Conservation (phyloP, 192 early-diverging fungal species). For the Coemansia sp. region DNA sequence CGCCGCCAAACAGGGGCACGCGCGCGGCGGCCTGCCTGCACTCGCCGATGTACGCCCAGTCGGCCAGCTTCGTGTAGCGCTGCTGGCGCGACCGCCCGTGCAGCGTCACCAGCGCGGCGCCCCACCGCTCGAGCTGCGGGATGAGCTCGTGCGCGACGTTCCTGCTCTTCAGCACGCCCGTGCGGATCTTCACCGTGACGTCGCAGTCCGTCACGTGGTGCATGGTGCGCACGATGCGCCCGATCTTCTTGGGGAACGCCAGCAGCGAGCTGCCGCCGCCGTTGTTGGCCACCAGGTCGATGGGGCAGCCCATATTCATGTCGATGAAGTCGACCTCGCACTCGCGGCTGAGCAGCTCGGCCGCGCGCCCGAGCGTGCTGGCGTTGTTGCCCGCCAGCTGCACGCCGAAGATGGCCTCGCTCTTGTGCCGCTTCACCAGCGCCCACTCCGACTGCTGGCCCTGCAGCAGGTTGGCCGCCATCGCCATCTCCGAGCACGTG, state of each 20-base stretch:
- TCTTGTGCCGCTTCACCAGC: slow-evolving; percentile 77
- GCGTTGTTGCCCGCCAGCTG: slow-evolving; percentile 78
- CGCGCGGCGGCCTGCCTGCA: slow-evolving; percentile 49
- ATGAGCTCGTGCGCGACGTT: slow-evolving; percentile 76
- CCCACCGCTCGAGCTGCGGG: slow-evolving; percentile 67
- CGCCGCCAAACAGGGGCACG: slow-evolving; percentile 76
- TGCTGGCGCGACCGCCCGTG: slow-evolving; percentile 94
- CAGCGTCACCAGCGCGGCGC: slow-evolving; percentile 69
- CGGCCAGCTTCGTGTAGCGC: slow-evolving; percentile 86
- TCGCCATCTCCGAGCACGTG: slow-evolving; percentile 96
- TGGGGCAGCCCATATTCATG: slow-evolving; percentile 96
- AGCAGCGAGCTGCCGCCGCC: slow-evolving; percentile 88
- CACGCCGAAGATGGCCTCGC: slow-evolving; percentile 92
- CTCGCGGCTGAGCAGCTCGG: slow-evolving; percentile 70
- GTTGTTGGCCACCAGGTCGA: slow-evolving; percentile 81
- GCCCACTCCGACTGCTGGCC: slow-evolving; percentile 82
- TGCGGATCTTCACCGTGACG: slow-evolving; percentile 91
- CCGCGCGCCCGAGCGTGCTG: slow-evolving; percentile 61
- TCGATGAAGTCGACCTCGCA: slow-evolving; percentile 92
- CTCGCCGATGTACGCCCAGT: slow-evolving; percentile 90
- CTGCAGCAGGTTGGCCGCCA: slow-evolving; percentile 67
- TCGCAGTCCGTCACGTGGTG: slow-evolving; percentile 73
- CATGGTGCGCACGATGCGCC: slow-evolving; percentile 78
- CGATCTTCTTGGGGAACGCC: slow-evolving; percentile 64
- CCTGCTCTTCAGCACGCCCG: slow-evolving; percentile 65